Evolutionary conservation across 2,329 filamentous ascomycete species (phyloP).

Genomic region (Penicillium sp.): DNA sequence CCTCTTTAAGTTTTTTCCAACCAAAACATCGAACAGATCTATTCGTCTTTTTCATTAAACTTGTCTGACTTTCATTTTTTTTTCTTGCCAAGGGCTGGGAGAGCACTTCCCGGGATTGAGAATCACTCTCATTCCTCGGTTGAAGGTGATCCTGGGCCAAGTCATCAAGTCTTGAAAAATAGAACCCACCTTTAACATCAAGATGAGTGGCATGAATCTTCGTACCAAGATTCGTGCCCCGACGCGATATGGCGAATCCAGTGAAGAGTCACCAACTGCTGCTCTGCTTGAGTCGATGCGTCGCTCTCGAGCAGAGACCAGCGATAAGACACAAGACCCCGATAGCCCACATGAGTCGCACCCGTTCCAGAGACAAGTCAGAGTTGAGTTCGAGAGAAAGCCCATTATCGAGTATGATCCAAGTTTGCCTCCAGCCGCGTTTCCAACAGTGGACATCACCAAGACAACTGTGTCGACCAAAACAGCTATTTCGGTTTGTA

Average conservation of each 20-base stretch:
- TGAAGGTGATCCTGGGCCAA: not conserved
- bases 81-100: not conserved
- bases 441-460: conserved; percentile 38
- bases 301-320: not conserved
- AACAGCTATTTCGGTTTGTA: not conserved
- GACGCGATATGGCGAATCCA: conserved; percentile 27
- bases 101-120: not conserved
- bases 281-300: conserved; percentile 2
- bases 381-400: not conserved
- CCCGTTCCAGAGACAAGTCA: not conserved
- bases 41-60: not conserved
- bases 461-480: not conserved
- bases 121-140: not conserved
- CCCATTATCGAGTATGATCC: conserved; percentile 34
- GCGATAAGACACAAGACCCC: not conserved
- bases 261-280: conserved; percentile 14
- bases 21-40: not conserved
- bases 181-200: not conserved
- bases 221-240: conserved; percentile 34
- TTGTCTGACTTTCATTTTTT: not conserved
- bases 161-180: not conserved
- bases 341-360: not conserved
- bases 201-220: conserved; percentile 31
- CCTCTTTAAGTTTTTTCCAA: not conserved
- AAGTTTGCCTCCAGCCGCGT: conserved; percentile 41